These are phyloP conservation scores for Boeremia lycopersici DNA, from an alignment of 2,329 filamentous ascomycete species.

Conservation along the genomic window DNA sequence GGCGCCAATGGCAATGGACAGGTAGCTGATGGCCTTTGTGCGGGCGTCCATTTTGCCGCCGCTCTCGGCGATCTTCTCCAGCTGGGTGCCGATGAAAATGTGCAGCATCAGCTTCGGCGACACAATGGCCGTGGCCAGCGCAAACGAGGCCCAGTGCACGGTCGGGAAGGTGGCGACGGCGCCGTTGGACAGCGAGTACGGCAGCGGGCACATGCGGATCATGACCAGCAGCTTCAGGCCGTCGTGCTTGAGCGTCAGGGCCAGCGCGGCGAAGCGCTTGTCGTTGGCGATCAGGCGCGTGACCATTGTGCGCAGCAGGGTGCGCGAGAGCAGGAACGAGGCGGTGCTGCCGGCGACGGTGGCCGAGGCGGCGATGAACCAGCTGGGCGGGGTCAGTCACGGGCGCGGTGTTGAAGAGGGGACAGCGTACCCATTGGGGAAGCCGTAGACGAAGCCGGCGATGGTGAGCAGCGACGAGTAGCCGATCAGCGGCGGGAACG, in stretches of 20 bases:
- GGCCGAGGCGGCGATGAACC: constrained; percentile 80
- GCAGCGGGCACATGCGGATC: constrained; percentile 89
- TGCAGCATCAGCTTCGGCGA: constrained; percentile 89
- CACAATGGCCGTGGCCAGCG: constrained; percentile 79
- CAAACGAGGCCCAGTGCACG: constrained; percentile 76
- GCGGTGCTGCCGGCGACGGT: constrained; percentile 78
- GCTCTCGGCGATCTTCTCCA: constrained; percentile 82
- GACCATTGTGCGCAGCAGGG: constrained; percentile 78
- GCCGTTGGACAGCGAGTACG: constrained; percentile 91
- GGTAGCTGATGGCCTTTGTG: constrained; percentile 83
- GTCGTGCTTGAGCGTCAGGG: constrained; percentile 86
- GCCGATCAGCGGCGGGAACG: constrained; percentile 86
- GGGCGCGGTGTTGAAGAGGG: not conserved
- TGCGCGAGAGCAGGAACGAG: constrained; percentile 81
- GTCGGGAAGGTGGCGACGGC: constrained; percentile 93
- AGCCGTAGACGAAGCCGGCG: constrained; percentile 73
- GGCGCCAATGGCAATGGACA: constrained; percentile 75
- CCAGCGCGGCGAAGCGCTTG: constrained; percentile 84
- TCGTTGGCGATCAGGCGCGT: constrained; percentile 80
- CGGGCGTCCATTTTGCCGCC: constrained; percentile 80
- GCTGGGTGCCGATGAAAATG: constrained; percentile 85
- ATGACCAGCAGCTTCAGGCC: constrained; percentile 87
- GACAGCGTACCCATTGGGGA: constrained; percentile 69
- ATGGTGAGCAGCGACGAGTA: constrained; percentile 79
- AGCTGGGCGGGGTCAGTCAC: constrained; percentile 57